Evolutionary conservation across 768 basidiomycete genomes (phyloP), one percentile per base, ranked within the genome.

Genomic region (Russula brevipes): DNA sequence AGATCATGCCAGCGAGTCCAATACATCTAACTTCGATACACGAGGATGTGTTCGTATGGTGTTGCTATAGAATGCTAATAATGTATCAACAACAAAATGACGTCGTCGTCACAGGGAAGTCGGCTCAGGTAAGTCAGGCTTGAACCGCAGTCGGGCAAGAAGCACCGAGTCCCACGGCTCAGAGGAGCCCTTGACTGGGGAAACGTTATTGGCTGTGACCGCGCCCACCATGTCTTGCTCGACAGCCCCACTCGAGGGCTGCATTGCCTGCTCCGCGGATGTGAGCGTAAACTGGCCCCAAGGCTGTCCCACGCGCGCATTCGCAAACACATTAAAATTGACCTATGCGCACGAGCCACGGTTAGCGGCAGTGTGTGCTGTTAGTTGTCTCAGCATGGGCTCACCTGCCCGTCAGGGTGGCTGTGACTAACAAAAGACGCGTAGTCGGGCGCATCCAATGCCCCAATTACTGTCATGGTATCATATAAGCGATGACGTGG

Each of bases 221-320:
- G 70, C 61, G 2, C 64, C 69, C 16, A 67, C 61, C 44, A 70
- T 69, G 14, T 77, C 76, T 55, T 84, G 79, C 54, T 77, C 75
- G 66, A 84, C 84, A 2, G 72, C 74, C 14, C 73, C 73, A 42
- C 72, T 66, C 24, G 77, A 78, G 4, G 73, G 73, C 10, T 76
- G 70, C 9, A 77, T 69, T 14, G 65, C 30, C 36, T 81, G 47
- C 36, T 56, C 67, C 16, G 65, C 78, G 0, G 77, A 79, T 4
- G 71, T 86, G 81, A 54, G 82, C 3, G 84, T 82, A 71, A 89
- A 91, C 16, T 79, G 79, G 7, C 91, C 91, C 91, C 91, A 94
- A 1, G 84, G 81, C 49, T 84, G 80, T 4, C 85, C 84, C 36
- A 70, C 69, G 60, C 74, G 78, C 3, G 81, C 75, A 12, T 73